Conservation (phyloP, 768 basidiomycete species). For the Lactarius tabidus region DNA sequence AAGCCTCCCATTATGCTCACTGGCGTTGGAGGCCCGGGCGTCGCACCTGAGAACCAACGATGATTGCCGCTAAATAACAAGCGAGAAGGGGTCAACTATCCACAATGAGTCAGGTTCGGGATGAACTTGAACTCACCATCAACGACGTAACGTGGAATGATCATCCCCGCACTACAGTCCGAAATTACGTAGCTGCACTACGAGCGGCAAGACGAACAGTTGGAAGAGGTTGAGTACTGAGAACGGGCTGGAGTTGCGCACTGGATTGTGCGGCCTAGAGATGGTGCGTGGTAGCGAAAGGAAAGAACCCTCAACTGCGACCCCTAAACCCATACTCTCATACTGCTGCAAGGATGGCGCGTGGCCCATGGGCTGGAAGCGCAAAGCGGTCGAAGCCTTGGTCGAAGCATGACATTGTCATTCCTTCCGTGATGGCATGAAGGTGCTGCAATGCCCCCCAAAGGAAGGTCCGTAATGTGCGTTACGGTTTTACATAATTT, state of each 20-base stretch:
- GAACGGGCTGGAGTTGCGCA: neutral
- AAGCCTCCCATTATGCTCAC: neutral
- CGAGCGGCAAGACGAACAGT: too few species aligned
- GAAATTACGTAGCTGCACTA: neutral
- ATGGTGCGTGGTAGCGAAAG: too few species aligned
- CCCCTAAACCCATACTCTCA: too few species aligned
- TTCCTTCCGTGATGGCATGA: too few species aligned
- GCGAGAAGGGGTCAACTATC: neutral
- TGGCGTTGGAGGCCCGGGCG: neutral
- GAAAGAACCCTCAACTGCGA: too few species aligned
- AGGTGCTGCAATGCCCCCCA: too few species aligned
- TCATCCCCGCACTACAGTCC: constrained; percentile 19
- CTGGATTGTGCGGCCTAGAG: neutral
- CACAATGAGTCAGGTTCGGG: constrained; percentile 3
- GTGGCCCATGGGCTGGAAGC: too few species aligned
- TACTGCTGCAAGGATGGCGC: too few species aligned
- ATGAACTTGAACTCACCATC: constrained; percentile 30
- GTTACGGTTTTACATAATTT: too few species aligned
- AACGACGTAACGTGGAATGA: constrained; percentile 26
- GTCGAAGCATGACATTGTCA: too few species aligned
- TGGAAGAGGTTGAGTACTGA: neutral
- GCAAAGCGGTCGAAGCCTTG: too few species aligned
- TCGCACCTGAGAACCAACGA: constrained; percentile 50
- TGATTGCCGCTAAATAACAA: constrained; percentile 37
- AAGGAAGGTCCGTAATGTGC: too few species aligned